Evolutionary conservation across 2,329 filamentous ascomycete genomes (phyloP), one percentile per base, ranked within the genome.

Genomic region (Aulographum hederae): DNA sequence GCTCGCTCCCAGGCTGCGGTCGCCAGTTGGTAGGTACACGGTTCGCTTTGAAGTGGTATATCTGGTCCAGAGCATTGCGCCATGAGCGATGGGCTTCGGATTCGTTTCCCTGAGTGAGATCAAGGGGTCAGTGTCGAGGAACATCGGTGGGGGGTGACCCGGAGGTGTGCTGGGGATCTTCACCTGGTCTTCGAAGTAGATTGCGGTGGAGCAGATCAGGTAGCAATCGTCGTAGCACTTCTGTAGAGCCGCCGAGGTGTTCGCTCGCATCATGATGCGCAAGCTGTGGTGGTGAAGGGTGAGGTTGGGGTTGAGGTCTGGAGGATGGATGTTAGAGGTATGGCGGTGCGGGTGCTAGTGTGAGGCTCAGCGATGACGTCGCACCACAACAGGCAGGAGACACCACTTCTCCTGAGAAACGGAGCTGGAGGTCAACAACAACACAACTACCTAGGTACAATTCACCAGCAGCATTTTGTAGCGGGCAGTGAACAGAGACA

Each of bases 211-310:
- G 57, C 85, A 94, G 49, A 78, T 84, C 44, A 94, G 60, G 57
- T 93, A 94, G 54, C 79, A 85, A 54, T 95, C 84, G 60, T 95
- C 86, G 58, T 95, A 95, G 34, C 84, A 92, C 67, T 93, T 94
- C 60, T 95, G 86, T 53, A 94, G 72, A 39, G 73, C 73, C 54
- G 78, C 73, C 61, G 32, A 18, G 14, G 32, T 27, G 16, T 32
- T 34, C n/a, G 16, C 32, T 17, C 28, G 18, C 32, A 34, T 34
- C 32, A 30, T 34, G 20, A 15, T 25, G 27, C n/a, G n/a, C n/a
- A n/a, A n/a, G n/a, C n/a, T n/a, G n/a, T 12, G 10, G 31, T 32
- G 19, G 17, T 5, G 18, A 8, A 10, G 8, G 21, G 10, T 25
- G 21, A 25, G 8, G n/a, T 25, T 25, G 21, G 21, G 21, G 8